A percentile compares a stretch with the other conserved stretches of the same genome.
Conservation (phyloP, 768 basidiomycete genomes). For the Baorangia bicolor region DNA sequence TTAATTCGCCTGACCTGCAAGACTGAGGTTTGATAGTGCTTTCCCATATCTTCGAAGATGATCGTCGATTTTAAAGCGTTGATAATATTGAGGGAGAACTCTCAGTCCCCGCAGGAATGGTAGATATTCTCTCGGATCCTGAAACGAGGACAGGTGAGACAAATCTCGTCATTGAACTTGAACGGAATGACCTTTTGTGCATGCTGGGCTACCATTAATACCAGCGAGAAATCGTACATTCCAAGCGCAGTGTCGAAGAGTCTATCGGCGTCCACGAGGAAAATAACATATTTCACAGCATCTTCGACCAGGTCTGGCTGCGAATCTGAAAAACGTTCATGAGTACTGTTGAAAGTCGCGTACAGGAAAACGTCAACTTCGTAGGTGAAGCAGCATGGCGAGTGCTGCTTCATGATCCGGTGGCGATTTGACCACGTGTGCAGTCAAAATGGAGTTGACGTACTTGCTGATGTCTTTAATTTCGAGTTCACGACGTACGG, state of each 20-base stretch:
- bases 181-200: conserved; percentile 80
- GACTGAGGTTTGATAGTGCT: conserved; percentile 71
- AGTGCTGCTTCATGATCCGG: conserved; percentile 89
- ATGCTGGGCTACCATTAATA: conserved; percentile 94
- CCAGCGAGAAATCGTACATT: conserved; percentile 98
- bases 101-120: conserved; percentile 93
- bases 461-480: conserved; percentile 71
- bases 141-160: conserved; percentile 7
- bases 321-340: conserved; percentile 21
- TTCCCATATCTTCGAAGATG: conserved; percentile 74
- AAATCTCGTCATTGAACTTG: conserved; percentile 1
- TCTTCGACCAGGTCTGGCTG: conserved; percentile 85
- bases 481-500: conserved; percentile 71
- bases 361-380: conserved; percentile 49
- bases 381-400: conserved; percentile 66
- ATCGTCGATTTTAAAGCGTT: conserved; percentile 90
- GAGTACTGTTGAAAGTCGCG: background rate
- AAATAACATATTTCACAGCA: conserved; percentile 97
- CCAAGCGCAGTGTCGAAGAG: conserved; percentile 95
- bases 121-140: conserved; percentile 98
- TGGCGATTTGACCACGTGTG: conserved; percentile 88
- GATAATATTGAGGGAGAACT: conserved; percentile 70
- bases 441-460: conserved; percentile 88
- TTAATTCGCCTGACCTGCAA: conserved; percentile 54
- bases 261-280: conserved; percentile 88